A percentile compares a stretch with the other conserved stretches of the same genome.
These are phyloP conservation scores for Clonostachys rhizophaga DNA, from an alignment of 2,329 filamentous ascomycete genomes.

Conservation along the genomic window DNA sequence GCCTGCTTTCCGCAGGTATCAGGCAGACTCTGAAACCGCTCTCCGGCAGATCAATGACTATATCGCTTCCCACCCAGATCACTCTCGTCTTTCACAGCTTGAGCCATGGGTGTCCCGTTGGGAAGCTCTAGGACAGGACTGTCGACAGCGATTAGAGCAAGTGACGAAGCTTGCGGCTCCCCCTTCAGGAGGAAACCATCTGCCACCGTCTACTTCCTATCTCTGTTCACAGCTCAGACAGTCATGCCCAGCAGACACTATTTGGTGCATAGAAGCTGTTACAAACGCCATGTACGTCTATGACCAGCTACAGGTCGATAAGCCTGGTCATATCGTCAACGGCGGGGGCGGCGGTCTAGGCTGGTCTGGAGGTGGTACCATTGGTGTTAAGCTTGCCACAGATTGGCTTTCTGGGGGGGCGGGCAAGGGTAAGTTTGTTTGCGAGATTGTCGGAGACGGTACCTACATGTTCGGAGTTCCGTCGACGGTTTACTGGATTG, in stretches of 20 bases:
- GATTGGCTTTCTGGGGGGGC: slow-evolving; percentile 12
- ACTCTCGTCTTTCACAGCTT: slow-evolving; percentile 34
- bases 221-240: slow-evolving; percentile 47
- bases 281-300: slow-evolving; percentile 31
- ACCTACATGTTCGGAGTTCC: slow-evolving; percentile 11
- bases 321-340: slow-evolving; percentile 22
- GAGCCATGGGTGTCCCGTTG: slow-evolving; percentile 55
- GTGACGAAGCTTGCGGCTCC: slow-evolving; percentile 31
- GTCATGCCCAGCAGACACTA: slow-evolving; percentile 53
- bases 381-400: slow-evolving; percentile 19
- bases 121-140: slow-evolving; percentile 45
- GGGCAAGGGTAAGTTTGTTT: slow-evolving; percentile 19
- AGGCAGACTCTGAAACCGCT: slow-evolving; percentile 37
- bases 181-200: slow-evolving; percentile 39
- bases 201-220: slow-evolving; percentile 47
- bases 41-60: slow-evolving; percentile 13
- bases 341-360: slow-evolving; percentile 22
- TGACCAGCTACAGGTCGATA: slow-evolving; percentile 53
- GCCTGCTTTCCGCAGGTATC: slow-evolving; percentile 39
- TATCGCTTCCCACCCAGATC: not conserved
- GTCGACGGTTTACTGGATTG: slow-evolving; percentile 10
- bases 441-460: slow-evolving; percentile 9
- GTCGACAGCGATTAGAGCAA: slow-evolving; percentile 21
- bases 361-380: slow-evolving; percentile 23
- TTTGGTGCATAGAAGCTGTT: slow-evolving; percentile 66